These are phyloP conservation scores for Trebouxia sp. DNA, from an alignment of 139 green algal genomes.

Conservation along the genomic window DNA sequence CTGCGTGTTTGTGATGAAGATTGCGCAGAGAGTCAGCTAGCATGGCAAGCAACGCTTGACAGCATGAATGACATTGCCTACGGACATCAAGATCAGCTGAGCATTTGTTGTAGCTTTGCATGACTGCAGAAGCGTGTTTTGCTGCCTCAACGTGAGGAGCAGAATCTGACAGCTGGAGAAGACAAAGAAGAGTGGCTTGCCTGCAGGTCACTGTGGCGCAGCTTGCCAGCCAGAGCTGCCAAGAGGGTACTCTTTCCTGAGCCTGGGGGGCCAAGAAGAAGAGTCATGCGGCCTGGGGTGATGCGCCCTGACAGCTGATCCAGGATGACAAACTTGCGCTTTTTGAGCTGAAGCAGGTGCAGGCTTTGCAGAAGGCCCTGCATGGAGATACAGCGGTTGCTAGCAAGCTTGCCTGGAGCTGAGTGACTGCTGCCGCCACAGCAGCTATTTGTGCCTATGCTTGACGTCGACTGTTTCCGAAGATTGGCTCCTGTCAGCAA, in stretches of 20 bases:
- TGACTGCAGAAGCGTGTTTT: too few relatives aligned
- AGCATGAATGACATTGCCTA: too few relatives aligned
- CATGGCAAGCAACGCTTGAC: too few relatives aligned
- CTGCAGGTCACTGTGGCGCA: slow-evolving; percentile 10
- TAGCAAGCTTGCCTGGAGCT: too few relatives aligned
- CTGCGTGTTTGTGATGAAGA: too few relatives aligned
- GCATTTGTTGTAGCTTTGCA: too few relatives aligned
- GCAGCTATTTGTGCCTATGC: neutral
- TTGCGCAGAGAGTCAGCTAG: too few relatives aligned
- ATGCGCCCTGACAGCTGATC: slow-evolving; percentile 9
- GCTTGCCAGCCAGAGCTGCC: slow-evolving; percentile 43
- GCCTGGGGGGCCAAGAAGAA: slow-evolving; percentile 61
- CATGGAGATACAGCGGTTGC: neutral
- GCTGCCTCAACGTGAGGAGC: too few relatives aligned
- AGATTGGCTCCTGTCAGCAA: too few relatives aligned
- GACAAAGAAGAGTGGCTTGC: neutral
- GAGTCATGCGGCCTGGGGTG: slow-evolving; percentile 46
- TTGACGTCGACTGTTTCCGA: too few relatives aligned
- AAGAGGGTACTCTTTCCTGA: slow-evolving; percentile 56
- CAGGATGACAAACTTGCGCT: slow-evolving; percentile 31
- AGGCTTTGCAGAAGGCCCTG: slow-evolving; percentile 6
- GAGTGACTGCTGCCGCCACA: too few relatives aligned
- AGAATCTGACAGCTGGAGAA: neutral
- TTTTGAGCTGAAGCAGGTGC: slow-evolving; percentile 7
- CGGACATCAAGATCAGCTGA: too few relatives aligned